A percentile compares a stretch with the other conserved stretches of the same genome.
These are phyloP conservation scores for Hypoxylon rickii DNA, from an alignment of 495 filamentous ascomycete species.

Conservation along the genomic window DNA sequence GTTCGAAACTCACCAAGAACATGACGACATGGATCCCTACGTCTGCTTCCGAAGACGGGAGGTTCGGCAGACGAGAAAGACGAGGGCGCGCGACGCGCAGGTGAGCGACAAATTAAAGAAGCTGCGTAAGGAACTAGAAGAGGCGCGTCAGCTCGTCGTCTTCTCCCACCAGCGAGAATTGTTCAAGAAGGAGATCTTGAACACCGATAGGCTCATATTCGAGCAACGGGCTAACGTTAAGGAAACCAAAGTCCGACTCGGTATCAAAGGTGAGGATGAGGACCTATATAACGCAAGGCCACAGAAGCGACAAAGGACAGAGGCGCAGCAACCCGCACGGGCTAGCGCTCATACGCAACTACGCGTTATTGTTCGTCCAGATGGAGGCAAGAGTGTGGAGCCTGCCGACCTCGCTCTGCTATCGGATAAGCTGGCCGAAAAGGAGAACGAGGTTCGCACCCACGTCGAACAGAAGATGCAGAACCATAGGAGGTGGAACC, in stretches of 20 bases:
- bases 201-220: constrained; percentile 75
- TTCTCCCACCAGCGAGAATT: constrained; percentile 78
- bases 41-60: constrained; percentile 98
- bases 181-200: constrained; percentile 75
- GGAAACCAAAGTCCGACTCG: constrained; percentile 82
- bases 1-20: constrained; percentile 90
- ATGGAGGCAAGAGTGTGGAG: constrained; percentile 66
- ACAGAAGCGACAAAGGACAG: constrained; percentile 67
- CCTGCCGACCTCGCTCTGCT: constrained; percentile 73
- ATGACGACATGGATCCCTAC: constrained; percentile 94
- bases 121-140: constrained; percentile 88
- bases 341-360: constrained; percentile 55
- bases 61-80: constrained; percentile 92
- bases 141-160: constrained; percentile 77
- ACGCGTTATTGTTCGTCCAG: constrained; percentile 70
- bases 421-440: constrained; percentile 76
- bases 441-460: constrained; percentile 74
- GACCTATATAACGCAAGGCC: constrained; percentile 92
- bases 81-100: constrained; percentile 88
- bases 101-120: constrained; percentile 92
- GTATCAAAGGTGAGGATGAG: constrained; percentile 91
- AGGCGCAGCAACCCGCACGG: constrained; percentile 35
- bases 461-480: constrained; percentile 80
- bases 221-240: constrained; percentile 78
- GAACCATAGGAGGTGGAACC: constrained; percentile 86